Base-by-base conservation (phyloP, 768 basidiomycete genomes). In the Amanita thiersii region DNA sequence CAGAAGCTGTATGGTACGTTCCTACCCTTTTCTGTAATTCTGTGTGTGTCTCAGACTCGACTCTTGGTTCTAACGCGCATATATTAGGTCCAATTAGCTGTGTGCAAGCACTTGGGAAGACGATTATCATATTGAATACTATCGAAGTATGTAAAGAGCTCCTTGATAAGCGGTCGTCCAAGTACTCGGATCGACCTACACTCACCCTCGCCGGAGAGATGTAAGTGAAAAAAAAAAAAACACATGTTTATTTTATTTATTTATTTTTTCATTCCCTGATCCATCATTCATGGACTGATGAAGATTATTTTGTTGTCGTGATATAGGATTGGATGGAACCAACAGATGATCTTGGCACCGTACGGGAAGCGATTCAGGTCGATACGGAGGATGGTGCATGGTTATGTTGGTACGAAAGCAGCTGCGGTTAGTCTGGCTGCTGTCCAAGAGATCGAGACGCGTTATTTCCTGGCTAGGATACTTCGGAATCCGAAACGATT, bases 301-400 rank as follows among this genome's bases (percentile, higher is more conserved):
- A n/a, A n/a, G n/a, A n/a, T n/a, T n/a, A n/a, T n/a, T n/a, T n/a
- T n/a, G n/a, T n/a, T n/a, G n/a, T n/a, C n/a, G n/a, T n/a, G n/a
- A n/a, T n/a, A n/a, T n/a, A 51, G 50, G 25, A 48, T 61, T 2
- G 63, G 62, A 0, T 64, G 64, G 63, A 64, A 62, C 38, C 51
- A 61, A 38, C 56, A 60, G 1, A 56, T 66, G 12, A 64, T 56
- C 2, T 53, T 65, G 10, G 12, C 58, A 14, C 59, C 60, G 3
- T 66, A 66, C 39, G 42, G 46, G 11, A 56, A 61, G 9, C 62
- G 64, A 14, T 66, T 66, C 49, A 63, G 64, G 25, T 59, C 48
- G 40, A 62, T 57, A 44, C 66, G 69, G 32, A 64, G 56, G 40
- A 47, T 67, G 29, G 63, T 69, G 42, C 65, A 68, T 44, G 57